Conservation (phyloP, 2,329 filamentous ascomycete genomes). For the Lasiodiplodia citricola region DNA sequence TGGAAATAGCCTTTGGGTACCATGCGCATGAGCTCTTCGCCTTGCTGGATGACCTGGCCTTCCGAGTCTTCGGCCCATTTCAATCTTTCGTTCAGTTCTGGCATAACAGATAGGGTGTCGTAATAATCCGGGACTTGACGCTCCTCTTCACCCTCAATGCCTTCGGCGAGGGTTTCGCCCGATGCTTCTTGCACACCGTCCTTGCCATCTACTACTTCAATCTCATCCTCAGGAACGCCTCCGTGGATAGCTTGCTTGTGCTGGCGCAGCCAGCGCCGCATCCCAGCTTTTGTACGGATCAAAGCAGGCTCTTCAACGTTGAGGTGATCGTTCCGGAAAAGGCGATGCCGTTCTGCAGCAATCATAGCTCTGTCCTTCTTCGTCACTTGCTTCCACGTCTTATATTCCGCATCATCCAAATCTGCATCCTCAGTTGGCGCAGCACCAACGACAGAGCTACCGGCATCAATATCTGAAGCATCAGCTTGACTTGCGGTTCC, state of each 20-base stretch:
- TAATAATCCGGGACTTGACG: slow-evolving; percentile 93
- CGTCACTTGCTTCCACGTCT: slow-evolving; percentile 98
- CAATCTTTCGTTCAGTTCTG: slow-evolving; percentile 77
- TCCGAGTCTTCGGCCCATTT: slow-evolving; percentile 90
- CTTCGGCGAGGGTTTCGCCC: slow-evolving; percentile 85
- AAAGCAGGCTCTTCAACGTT: slow-evolving; percentile 88
- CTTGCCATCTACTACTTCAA: slow-evolving; percentile 52
- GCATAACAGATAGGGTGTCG: slow-evolving; percentile 82
- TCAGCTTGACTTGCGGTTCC: slow-evolving; percentile 74
- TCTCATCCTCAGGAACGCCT: slow-evolving; percentile 52
- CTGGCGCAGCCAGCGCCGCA: slow-evolving; percentile 85
- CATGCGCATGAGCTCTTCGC: slow-evolving; percentile 81
- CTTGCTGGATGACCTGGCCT: slow-evolving; percentile 85
- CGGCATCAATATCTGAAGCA: slow-evolving; percentile 78
- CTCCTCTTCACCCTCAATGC: slow-evolving; percentile 83
- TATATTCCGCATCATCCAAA: slow-evolving; percentile 88
- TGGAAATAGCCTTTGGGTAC: slow-evolving; percentile 77
- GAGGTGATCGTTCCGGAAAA: slow-evolving; percentile 84
- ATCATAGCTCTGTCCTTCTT: slow-evolving; percentile 91
- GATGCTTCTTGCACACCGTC: slow-evolving; percentile 55
- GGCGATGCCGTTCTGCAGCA: slow-evolving; percentile 81
- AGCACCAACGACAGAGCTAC: slow-evolving; percentile 67
- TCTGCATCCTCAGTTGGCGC: slow-evolving; percentile 76
- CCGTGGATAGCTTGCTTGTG: slow-evolving; percentile 67
- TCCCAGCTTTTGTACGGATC: slow-evolving; percentile 81